Conservation (phyloP, 495 filamentous ascomycete genomes). For the Schizothecium vesticola region DNA sequence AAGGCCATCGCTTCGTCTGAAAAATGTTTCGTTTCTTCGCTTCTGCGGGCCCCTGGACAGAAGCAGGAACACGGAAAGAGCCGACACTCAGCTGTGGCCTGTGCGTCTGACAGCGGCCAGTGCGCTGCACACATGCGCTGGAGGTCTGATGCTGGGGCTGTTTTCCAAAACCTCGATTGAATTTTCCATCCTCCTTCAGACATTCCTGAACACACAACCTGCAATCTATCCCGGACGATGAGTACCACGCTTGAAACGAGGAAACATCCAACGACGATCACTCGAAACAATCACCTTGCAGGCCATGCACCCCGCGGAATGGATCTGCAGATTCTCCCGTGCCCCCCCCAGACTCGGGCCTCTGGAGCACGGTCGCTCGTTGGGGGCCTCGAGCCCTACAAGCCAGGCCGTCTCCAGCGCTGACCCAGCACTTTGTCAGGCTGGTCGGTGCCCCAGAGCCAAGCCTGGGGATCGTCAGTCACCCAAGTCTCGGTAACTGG, state of each 20-base stretch:
- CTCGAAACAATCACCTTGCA: neutral
- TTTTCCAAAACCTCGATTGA: neutral
- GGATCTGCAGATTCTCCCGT: conserved; percentile 4
- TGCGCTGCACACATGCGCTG: neutral
- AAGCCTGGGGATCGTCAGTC: neutral
- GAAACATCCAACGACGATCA: neutral
- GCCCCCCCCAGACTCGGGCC: neutral
- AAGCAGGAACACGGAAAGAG: neutral
- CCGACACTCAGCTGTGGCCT: conserved; percentile 9
- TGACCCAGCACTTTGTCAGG: neutral
- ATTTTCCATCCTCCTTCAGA: neutral
- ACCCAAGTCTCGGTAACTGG: neutral
- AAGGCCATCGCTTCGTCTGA: conserved; percentile 3
- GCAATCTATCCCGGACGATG: neutral
- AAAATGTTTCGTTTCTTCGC: conserved; percentile 17
- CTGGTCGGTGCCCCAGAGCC: neutral
- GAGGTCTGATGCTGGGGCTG: neutral
- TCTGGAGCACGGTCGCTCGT: conserved; percentile 4
- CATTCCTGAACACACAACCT: neutral
- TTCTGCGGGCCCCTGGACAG: conserved; percentile 12
- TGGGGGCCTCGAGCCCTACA: conserved; percentile 2
- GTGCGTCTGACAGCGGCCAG: conserved; percentile 21
- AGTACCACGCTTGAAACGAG: neutral
- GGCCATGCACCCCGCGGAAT: neutral
- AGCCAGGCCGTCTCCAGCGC: neutral